Conservation (phyloP, 1,139 yeast species). For the Tardiomyces digboiensis region DNA sequence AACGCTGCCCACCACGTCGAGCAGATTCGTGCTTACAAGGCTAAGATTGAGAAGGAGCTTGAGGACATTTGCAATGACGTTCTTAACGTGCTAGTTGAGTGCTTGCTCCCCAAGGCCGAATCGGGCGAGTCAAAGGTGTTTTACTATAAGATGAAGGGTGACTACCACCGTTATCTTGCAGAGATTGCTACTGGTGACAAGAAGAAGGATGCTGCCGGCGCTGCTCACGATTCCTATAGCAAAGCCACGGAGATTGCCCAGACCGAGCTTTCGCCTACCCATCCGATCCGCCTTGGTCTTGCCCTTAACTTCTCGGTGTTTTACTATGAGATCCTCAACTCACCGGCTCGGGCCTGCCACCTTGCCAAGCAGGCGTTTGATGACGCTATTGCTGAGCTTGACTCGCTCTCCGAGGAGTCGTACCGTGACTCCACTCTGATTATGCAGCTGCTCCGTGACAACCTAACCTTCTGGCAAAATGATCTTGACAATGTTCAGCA, state of each 20-base stretch:
- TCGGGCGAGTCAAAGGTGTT: conserved; percentile 97
- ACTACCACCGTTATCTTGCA: conserved; percentile 97
- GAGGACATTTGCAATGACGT: conserved; percentile 93
- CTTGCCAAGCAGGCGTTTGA: conserved; percentile 98
- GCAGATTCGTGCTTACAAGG: conserved; percentile 89
- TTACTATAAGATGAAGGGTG: conserved; percentile 99
- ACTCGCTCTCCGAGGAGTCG: conserved; percentile 94
- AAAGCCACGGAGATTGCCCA: conserved; percentile 96
- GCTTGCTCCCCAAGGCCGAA: conserved; percentile 81
- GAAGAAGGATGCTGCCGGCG: conserved; percentile 88
- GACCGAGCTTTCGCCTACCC: conserved; percentile 96
- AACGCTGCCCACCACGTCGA: conserved; percentile 84
- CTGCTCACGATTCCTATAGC: conserved; percentile 90
- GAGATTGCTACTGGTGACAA: conserved; percentile 90
- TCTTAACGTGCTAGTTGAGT: conserved; percentile 75
- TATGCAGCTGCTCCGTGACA: conserved; percentile 98
- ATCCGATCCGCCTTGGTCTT: conserved; percentile 96
- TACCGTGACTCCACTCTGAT: conserved; percentile 97
- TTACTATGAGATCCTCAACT: conserved; percentile 95
- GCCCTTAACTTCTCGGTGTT: conserved; percentile 97
- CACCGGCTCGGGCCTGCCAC: conserved; percentile 98
- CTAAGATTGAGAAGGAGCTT: conserved; percentile 89
- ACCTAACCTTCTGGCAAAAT: conserved; percentile 96
- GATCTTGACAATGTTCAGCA: conserved; percentile 66
- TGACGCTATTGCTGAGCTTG: conserved; percentile 98